Evolutionary conservation across 2,329 filamentous ascomycete species (phyloP).

Genomic region (Coleophoma crateriformis): DNA sequence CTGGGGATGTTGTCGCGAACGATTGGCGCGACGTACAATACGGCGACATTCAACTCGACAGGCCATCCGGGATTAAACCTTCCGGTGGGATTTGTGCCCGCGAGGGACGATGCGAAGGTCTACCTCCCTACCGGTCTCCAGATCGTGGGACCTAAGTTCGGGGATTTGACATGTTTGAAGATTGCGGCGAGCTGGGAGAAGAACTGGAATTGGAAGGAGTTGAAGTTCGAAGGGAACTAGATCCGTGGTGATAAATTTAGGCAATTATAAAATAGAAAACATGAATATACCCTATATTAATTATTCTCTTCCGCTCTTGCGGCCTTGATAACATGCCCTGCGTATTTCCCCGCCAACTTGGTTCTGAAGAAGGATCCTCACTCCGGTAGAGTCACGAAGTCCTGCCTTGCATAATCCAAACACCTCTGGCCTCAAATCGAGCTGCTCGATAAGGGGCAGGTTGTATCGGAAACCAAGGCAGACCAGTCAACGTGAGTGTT

Average conservation of each 20-base stretch:
- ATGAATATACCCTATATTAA: too few relatives aligned
- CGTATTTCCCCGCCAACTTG: too few relatives aligned
- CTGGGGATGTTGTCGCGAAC: slow-evolving; percentile 25
- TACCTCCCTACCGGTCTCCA: slow-evolving; percentile 48
- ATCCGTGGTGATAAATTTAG: neutral
- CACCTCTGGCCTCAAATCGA: too few relatives aligned
- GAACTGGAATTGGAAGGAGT: slow-evolving; percentile 35
- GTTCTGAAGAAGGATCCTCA: too few relatives aligned
- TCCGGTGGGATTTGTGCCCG: slow-evolving; percentile 40
- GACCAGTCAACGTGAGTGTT: too few relatives aligned
- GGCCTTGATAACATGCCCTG: too few relatives aligned
- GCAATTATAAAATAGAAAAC: too few relatives aligned
- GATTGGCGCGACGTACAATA: slow-evolving; percentile 50
- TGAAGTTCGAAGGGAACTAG: slow-evolving; percentile 2
- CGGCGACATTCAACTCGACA: slow-evolving; percentile 49
- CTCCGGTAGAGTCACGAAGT: too few relatives aligned
- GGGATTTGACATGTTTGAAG: slow-evolving; percentile 39
- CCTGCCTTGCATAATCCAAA: too few relatives aligned
- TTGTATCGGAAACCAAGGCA: too few relatives aligned
- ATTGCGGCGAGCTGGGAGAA: slow-evolving; percentile 41
- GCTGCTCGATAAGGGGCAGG: too few relatives aligned
- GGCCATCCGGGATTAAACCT: slow-evolving; percentile 49
- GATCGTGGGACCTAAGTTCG: slow-evolving; percentile 46
- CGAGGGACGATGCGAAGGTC: slow-evolving; percentile 31
- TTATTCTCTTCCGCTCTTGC: too few relatives aligned